Conservation (phyloP, 176 grass and related monocot genomes). For the Carex kokanica region DNA sequence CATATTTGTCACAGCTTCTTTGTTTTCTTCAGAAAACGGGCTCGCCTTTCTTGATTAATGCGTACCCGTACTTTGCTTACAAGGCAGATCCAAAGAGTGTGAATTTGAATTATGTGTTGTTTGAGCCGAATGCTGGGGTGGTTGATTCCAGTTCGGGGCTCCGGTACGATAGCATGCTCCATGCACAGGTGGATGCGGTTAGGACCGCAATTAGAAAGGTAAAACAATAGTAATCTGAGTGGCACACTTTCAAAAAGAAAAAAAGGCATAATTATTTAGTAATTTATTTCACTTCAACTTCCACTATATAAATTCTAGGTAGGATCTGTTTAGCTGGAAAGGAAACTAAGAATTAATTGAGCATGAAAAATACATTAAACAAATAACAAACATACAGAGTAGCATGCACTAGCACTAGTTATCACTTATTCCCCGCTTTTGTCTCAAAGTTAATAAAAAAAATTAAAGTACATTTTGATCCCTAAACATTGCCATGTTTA, state of each 20-base stretch:
- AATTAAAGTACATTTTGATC: background rate
- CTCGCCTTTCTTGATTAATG: constrained; percentile 81
- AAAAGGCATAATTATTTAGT: background rate
- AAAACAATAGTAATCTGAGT: background rate
- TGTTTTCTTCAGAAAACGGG: constrained; percentile 53
- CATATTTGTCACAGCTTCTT: constrained; percentile 53
- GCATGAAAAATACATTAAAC: constrained; percentile 1
- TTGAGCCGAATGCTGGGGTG: constrained; percentile 48
- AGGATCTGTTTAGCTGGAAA: constrained; percentile 6
- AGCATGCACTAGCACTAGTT: background rate
- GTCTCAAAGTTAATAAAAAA: background rate
- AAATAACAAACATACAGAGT: background rate
- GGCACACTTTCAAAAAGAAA: constrained; percentile 2
- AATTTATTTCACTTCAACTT: background rate
- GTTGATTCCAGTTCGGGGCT: constrained; percentile 59
- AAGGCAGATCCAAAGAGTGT: constrained; percentile 58
- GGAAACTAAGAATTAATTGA: background rate
- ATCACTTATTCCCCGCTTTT: background rate
- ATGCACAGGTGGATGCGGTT: constrained; percentile 87
- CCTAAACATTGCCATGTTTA: background rate
- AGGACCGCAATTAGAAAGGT: constrained; percentile 52
- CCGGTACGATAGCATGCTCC: constrained; percentile 76
- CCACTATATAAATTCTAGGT: background rate
- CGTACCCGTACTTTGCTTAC: constrained; percentile 92
- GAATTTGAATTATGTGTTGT: constrained; percentile 67